Conservation (phyloP, 495 filamentous ascomycete species). For the Tetracladium marchalianum region DNA sequence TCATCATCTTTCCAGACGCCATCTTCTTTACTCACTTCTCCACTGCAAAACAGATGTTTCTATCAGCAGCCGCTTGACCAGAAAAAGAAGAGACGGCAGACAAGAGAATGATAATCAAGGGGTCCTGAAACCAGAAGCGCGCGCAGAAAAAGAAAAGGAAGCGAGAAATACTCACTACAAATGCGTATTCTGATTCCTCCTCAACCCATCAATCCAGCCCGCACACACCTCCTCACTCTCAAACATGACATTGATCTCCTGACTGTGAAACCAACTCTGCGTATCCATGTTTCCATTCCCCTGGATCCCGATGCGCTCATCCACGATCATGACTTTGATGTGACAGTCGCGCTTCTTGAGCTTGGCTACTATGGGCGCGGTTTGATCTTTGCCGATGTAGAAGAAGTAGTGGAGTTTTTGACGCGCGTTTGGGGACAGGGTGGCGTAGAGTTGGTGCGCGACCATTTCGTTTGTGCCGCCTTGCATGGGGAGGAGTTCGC, state of each 20-base stretch:
- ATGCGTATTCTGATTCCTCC: conserved; percentile 62
- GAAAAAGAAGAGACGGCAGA: too few species aligned
- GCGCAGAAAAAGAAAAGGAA: too few species aligned
- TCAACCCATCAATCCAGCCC: conserved; percentile 50
- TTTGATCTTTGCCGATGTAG: conserved; percentile 68
- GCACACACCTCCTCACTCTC: conserved; percentile 50
- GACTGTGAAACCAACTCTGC: conserved; percentile 69
- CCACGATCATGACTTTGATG: conserved; percentile 66
- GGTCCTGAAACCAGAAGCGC: too few species aligned
- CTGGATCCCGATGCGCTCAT: conserved; percentile 56
- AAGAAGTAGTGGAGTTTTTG: conserved; percentile 45
- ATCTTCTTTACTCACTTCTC: conserved; percentile 43
- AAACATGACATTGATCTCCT: conserved; percentile 67
- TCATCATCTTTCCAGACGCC: conserved; percentile 49
- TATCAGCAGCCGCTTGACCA: too few species aligned
- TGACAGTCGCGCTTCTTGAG: conserved; percentile 59
- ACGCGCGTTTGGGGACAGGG: conserved; percentile 36
- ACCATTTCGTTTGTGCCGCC: conserved; percentile 68
- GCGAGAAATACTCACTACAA: conserved; percentile 27
- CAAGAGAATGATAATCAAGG: too few species aligned
- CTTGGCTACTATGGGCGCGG: conserved; percentile 47
- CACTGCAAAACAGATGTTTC: conserved; percentile 16
- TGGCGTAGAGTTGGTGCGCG: conserved; percentile 43
- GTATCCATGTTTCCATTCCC: conserved; percentile 75
- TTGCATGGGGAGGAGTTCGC: conserved; percentile 65